Percentiles rank a stretch among this genome's conserved stretches.
Conservation (phyloP, 495 filamentous ascomycete genomes). For the Neurospora africana region DNA sequence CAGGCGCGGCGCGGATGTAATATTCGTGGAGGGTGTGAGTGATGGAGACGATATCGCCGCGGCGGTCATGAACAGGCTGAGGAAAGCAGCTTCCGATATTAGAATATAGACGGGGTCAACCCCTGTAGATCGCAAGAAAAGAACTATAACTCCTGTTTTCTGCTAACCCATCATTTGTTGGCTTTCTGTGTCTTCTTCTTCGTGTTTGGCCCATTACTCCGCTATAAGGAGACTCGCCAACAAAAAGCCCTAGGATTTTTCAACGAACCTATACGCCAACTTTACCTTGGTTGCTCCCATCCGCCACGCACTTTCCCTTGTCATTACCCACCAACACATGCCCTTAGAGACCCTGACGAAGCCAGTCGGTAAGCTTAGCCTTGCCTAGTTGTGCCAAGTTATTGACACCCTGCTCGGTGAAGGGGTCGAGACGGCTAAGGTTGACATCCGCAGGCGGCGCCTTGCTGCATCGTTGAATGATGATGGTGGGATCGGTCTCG, state of each 20-base stretch:
- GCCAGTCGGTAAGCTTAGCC: slow-evolving; percentile 77
- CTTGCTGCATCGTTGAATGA: slow-evolving; percentile 80
- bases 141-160: slow-evolving; percentile 1
- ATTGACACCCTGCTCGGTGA: slow-evolving; percentile 89
- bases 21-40: slow-evolving; percentile 82
- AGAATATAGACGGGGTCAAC: slow-evolving; percentile 23
- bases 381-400: slow-evolving; percentile 95
- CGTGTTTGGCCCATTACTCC: background rate
- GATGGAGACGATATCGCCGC: slow-evolving; percentile 79
- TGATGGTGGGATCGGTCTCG: slow-evolving; percentile 88
- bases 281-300: background rate
- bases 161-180: background rate
- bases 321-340: background rate
- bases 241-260: background rate
- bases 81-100: slow-evolving; percentile 69
- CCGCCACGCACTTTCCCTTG: background rate
- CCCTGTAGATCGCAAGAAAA: slow-evolving; percentile 11
- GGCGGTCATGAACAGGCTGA: slow-evolving; percentile 89
- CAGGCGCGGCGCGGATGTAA: slow-evolving; percentile 63
- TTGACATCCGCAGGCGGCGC: slow-evolving; percentile 88
- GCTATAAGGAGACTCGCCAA: background rate
- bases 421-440: slow-evolving; percentile 76
- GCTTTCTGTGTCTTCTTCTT: background rate
- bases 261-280: background rate
- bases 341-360: slow-evolving; percentile 63